Evolutionary conservation across 139 green algal genomes (phyloP), one percentile per base, ranked within the genome.

Genomic region (Haematococcus lacustris): DNA sequence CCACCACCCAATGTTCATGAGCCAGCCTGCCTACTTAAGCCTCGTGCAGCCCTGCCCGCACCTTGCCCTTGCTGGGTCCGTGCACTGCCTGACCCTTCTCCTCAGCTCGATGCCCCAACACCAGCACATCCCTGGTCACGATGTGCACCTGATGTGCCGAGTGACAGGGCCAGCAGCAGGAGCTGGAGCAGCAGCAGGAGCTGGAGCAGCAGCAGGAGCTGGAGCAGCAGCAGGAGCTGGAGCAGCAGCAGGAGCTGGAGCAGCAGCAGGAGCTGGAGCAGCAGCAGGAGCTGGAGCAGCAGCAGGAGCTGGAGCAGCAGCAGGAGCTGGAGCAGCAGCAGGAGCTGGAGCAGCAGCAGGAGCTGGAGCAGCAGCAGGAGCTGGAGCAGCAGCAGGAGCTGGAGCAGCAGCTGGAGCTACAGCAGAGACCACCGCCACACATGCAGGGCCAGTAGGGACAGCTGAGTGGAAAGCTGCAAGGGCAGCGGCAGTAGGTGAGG

Each of bases 91-190:
- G 76, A 2, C 76, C 80, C 50, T 62, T 73, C 60, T 82, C 80
- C 70, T 86, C 80, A 35, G 67, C 59, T 34, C 68, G 53, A 68
- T 86, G 79, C 28, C 81, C 69, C 73, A 85, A 73, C 39, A 85
- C 73, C 23, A 98, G 81, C 35, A 86, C 80, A 9, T 86, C 83
- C 26, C 92, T 81, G 37, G 88, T 90, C 30, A 96, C 82, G 40
- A 98, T 98, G 82, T 97, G 90, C 66, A 98, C 88, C 51, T 91
- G 17, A 9, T 17, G 43, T 53, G 9, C 43, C 43, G 9, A 53
- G 9, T 17, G 17, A 53, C 9, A 53, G 43, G 9, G 9, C 43
- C 43, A 57, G 21, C 47, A 57, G 47, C 13, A 57, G 59, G n/a
- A n/a, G n/a, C n/a, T n/a, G n/a, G n/a, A n/a, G n/a, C n/a, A n/a